These are phyloP conservation scores for Fusarium chlamydosporum DNA, from an alignment of 2,329 filamentous ascomycete species.

Conservation along the genomic window DNA sequence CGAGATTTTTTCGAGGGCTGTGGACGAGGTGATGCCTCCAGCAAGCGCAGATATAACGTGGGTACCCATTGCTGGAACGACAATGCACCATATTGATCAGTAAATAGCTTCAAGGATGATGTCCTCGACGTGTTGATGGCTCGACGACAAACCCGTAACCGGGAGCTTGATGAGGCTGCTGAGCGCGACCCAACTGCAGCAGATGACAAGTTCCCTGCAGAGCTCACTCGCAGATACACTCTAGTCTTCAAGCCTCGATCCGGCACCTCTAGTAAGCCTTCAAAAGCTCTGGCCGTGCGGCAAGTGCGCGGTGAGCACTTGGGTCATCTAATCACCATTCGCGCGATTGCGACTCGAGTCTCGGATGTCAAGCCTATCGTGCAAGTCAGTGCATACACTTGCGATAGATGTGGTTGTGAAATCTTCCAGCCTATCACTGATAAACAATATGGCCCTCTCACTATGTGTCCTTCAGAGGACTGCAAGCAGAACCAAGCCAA, in stretches of 20 bases:
- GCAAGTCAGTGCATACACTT: conserved; percentile 98
- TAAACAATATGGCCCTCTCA: conserved; percentile 90
- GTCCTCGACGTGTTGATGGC: conserved; percentile 97
- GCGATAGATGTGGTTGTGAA: conserved; percentile 95
- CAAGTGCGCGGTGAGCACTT: conserved; percentile 94
- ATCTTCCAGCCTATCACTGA: conserved; percentile 96
- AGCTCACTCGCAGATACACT: conserved; percentile 93
- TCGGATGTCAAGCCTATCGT: conserved; percentile 98
- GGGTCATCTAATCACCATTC: conserved; percentile 91
- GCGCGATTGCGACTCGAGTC: conserved; percentile 93
- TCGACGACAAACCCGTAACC: conserved; percentile 88
- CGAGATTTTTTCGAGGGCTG: conserved; percentile 88
- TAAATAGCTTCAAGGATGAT: conserved; percentile 89
- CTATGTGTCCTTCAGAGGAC: conserved; percentile 89
- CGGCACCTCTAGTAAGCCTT: conserved; percentile 73
- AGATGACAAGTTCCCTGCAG: conserved; percentile 87
- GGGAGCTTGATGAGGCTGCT: conserved; percentile 76
- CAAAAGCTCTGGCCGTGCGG: conserved; percentile 85
- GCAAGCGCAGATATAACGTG: conserved; percentile 83
- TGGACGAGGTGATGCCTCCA: conserved; percentile 87
- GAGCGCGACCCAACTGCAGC: conserved; percentile 76
- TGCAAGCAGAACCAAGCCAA: conserved; percentile 92
- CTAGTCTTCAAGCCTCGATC: conserved; percentile 95
- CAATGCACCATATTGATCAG: conserved; percentile 14
- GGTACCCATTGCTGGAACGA: conserved; percentile 47